Evolutionary conservation across 2,329 filamentous ascomycete species (phyloP).

Genomic region (Aspergillus pseudonomiae): DNA sequence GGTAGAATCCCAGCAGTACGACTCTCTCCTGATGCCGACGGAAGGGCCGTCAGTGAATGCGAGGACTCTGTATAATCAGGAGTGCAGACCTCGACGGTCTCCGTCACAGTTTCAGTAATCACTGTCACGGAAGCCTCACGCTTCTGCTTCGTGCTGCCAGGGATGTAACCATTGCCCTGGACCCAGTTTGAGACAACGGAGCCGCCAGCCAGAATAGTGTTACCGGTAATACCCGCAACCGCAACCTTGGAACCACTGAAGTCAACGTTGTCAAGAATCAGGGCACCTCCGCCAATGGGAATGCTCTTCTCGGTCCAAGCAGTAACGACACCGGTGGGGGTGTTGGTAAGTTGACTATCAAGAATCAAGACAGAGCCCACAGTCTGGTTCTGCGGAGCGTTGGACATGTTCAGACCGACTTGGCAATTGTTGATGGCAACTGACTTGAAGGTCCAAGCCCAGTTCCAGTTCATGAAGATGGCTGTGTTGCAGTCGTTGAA

Average conservation of each 20-base stretch:
- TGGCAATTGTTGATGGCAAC: constrained; percentile 72
- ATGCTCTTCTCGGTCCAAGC: constrained; percentile 67
- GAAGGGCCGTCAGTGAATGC: constrained; percentile 1
- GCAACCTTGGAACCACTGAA: constrained; percentile 71
- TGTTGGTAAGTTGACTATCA: constrained; percentile 78
- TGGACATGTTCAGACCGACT: constrained; percentile 79
- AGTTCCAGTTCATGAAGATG: constrained; percentile 90
- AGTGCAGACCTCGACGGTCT: constrained; percentile 30
- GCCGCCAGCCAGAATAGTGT: constrained; percentile 69
- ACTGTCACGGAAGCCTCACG: constrained; percentile 28
- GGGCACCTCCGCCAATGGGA: constrained; percentile 73
- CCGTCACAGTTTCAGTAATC: background rate
- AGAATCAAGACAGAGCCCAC: constrained; percentile 84
- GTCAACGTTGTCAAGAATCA: constrained; percentile 89
- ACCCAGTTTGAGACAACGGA: constrained; percentile 71
- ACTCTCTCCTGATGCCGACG: background rate
- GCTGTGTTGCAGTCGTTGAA: constrained; percentile 84
- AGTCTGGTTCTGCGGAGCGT: constrained; percentile 65
- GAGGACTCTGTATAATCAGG: constrained; percentile 14
- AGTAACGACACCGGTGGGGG: constrained; percentile 74
- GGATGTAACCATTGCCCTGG: constrained; percentile 75
- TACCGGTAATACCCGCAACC: constrained; percentile 61
- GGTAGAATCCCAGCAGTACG: background rate
- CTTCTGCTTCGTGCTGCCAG: constrained; percentile 28
- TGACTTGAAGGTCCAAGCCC: constrained; percentile 80